These are phyloP conservation scores for Juglanconis sp. DNA, from an alignment of 2,329 filamentous ascomycete species.

Conservation along the genomic window DNA sequence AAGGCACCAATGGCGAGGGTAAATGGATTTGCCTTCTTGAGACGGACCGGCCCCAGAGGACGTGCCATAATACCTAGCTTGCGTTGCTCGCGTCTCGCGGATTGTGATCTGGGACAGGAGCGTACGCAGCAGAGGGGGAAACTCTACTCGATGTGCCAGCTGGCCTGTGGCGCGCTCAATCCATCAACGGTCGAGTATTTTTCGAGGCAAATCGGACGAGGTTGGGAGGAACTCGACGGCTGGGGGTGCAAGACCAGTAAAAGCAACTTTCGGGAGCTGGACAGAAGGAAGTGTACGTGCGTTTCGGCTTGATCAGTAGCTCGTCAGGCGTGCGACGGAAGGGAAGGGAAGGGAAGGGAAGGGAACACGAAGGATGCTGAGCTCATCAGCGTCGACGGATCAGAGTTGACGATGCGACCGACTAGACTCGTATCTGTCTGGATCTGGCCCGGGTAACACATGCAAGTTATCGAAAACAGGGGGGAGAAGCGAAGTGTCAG, in stretches of 20 bases:
- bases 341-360: neutral
- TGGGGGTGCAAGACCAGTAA: neutral
- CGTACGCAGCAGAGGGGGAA: neutral
- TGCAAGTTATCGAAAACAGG: conserved; percentile 6
- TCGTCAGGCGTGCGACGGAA: conserved; percentile 1
- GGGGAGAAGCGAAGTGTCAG: conserved; percentile 6
- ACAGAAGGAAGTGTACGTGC: neutral
- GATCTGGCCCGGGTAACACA: conserved; percentile 5
- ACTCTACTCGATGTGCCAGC: conserved; percentile 13
- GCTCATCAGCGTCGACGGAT: neutral
- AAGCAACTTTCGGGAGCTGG: neutral
- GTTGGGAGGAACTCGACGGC: neutral
- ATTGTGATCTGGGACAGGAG: neutral
- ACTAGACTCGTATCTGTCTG: neutral
- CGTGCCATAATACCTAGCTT: conserved; percentile 45
- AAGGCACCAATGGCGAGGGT: conserved; percentile 70
- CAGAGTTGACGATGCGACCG: conserved; percentile 7
- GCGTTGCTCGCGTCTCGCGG: neutral
- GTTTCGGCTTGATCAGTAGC: neutral
- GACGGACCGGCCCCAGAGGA: conserved; percentile 63
- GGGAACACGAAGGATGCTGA: conserved; percentile 11
- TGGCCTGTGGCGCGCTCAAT: conserved; percentile 12
- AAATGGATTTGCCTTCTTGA: conserved; percentile 76
- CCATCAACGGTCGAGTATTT: conserved; percentile 13
- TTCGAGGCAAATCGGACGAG: neutral